phyloP scores from a whole-genome alignment of 108 stramenopile genomes.

The Mediolabrus comicus region DNA sequence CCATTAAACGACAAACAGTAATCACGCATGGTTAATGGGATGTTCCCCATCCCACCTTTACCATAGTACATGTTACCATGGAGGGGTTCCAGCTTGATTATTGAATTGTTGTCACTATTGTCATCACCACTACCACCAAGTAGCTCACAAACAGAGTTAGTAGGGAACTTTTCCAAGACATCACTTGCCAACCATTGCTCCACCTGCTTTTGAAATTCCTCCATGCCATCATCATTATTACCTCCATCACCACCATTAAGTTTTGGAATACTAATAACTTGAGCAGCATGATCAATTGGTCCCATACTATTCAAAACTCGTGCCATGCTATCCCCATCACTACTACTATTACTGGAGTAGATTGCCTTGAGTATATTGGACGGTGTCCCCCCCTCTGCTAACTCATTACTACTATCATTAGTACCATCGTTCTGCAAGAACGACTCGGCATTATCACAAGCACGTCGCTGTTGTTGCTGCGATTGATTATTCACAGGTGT shows the following conservation, averaged over 20 bases:
- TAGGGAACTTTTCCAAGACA: slow-evolving; percentile 50
- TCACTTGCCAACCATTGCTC: slow-evolving; percentile 57
- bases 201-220: slow-evolving; percentile 59
- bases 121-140: background rate
- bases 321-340: background rate
- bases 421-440: background rate
- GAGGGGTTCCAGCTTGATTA: slow-evolving; percentile 9
- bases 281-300: slow-evolving; percentile 80
- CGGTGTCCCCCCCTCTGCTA: background rate
- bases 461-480: background rate
- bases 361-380: slow-evolving; percentile 3
- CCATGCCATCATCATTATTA: background rate
- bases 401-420: background rate
- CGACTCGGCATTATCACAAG: background rate
- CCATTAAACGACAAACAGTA: slow-evolving; percentile 16
- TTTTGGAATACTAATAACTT: slow-evolving; percentile 51
- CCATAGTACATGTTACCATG: slow-evolving; percentile 59
- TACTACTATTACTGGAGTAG: background rate
- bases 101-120: background rate
- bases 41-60: slow-evolving; percentile 56
- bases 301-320: slow-evolving; percentile 10
- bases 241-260: background rate
- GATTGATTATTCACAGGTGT: background rate
- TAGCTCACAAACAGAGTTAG: slow-evolving; percentile 41
- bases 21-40: slow-evolving; percentile 49